Conservation (phyloP, 2,329 filamentous ascomycete genomes). For the Cordyceps farinosa region DNA sequence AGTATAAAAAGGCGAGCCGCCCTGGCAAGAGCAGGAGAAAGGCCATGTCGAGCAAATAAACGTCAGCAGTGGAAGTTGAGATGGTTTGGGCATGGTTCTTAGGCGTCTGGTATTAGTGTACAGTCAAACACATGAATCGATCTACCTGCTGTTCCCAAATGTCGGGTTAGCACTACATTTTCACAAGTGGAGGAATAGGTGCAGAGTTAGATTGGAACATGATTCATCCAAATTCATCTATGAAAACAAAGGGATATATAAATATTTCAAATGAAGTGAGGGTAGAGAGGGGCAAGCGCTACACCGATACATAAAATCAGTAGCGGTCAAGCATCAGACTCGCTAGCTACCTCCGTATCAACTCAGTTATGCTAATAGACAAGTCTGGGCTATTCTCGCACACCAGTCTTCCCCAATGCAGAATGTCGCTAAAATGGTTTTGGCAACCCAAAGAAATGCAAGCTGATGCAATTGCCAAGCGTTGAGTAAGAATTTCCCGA, state of each 20-base stretch:
- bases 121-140: not conserved
- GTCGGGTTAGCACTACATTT: not conserved
- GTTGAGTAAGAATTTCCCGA: not conserved
- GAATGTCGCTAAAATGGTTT: constrained; percentile 14
- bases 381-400: not conserved
- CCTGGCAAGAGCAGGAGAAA: constrained; percentile 52
- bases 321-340: not conserved
- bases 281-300: not conserved
- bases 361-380: not conserved
- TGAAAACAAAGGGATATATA: constrained; percentile 34
- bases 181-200: not conserved
- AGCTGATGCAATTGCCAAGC: constrained; percentile 1
- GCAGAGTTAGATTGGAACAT: constrained; percentile 3
- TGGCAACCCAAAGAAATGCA: constrained; percentile 13
- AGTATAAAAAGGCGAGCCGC: constrained; percentile 34
- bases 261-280: constrained; percentile 26
- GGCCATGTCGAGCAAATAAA: constrained; percentile 35
- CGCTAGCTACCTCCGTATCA: not conserved
- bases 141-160: constrained; percentile 1
- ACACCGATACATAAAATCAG: not conserved
- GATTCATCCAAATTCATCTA: constrained; percentile 30
- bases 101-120: constrained; percentile 5
- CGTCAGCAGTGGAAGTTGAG: not conserved
- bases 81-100: constrained; percentile 7
- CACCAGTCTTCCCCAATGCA: constrained; percentile 6